These are phyloP conservation scores for Exsudoporus frostii DNA, from an alignment of 768 basidiomycete species.

Conservation along the genomic window DNA sequence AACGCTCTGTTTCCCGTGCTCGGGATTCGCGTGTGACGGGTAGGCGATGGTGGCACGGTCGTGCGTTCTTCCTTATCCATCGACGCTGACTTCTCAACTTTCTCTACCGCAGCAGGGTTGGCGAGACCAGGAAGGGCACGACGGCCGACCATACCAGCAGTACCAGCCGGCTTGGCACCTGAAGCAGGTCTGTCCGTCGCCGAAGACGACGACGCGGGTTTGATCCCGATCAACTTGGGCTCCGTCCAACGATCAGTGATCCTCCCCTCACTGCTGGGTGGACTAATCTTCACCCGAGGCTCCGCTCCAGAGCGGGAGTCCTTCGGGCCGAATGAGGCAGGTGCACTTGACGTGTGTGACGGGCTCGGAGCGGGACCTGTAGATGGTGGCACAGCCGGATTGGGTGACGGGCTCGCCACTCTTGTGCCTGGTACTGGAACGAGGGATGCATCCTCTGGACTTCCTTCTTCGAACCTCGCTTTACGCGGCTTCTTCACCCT, in stretches of 20 bases:
- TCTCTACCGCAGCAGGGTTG: constrained; percentile 5
- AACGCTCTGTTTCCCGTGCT: constrained; percentile 67
- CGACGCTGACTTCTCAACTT: not conserved
- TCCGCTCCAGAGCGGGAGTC: not conserved
- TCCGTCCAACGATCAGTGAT: constrained; percentile 34
- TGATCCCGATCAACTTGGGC: constrained; percentile 32
- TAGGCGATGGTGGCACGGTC: constrained; percentile 30
- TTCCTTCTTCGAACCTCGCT: constrained; percentile 24
- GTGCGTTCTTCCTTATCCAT: constrained; percentile 22
- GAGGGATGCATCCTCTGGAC: not conserved
- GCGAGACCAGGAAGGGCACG: constrained; percentile 44
- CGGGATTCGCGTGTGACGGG: constrained; percentile 54
- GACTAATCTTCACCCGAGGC: constrained; percentile 4
- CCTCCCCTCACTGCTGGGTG: constrained; percentile 10
- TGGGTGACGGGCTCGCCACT: not conserved
- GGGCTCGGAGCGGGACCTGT: constrained; percentile 3
- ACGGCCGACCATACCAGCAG: constrained; percentile 34
- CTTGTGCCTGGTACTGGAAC: not conserved
- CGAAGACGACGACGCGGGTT: constrained; percentile 12
- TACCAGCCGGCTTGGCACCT: constrained; percentile 12
- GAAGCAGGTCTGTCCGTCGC: not conserved
- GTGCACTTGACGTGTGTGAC: not conserved
- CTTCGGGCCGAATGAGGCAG: not conserved
- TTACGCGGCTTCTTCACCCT: constrained; percentile 68
- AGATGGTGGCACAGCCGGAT: not conserved